Evolutionary conservation across 495 filamentous ascomycete species (phyloP), one percentile per base, ranked within the genome.

Genomic region (Parathielavia appendiculata): DNA sequence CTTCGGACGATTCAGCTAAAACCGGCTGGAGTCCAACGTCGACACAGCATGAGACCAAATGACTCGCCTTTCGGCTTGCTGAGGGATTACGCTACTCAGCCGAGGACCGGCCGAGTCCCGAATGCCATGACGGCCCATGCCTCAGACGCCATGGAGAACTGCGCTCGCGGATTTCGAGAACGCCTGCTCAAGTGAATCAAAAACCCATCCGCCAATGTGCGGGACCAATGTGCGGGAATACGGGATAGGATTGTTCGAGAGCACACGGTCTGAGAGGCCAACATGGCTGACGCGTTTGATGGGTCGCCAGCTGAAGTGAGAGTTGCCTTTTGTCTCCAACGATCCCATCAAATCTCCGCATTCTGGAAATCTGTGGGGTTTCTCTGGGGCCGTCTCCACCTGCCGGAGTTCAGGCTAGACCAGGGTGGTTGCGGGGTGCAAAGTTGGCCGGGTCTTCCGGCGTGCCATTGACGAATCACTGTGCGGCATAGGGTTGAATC

Each of bases 381-480:
- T 26, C 14, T 30, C 43, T 38, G 60, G 44, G 36, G 39, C 54
- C 41, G 43, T 23, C 55, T 16, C 35, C 10, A 38, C 35, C 35
- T 44, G 32, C 9, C 54, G 36, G 59, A 49, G 7, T 39, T 48
- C 50, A 34, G 40, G 34, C 46, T 20, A 43, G 43, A 51, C 60
- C 26, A 35, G 55, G 56, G 54, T 63, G 12, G 20, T 46, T 58
- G 60, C 60, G 56, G 56, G 60, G 60, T n/a, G n/a, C n/a, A n/a
- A 38, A 17, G 40, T 3, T 16, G 45, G 30, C 35, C 23, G 34
- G 41, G 40, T 20, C 44, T 35, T 50, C 51, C 43, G 49, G 36
- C 20, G 19, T 35, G 49, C 11, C 55, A 63, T 63, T 63, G 60
- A 30, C 60, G 56, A 63, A 63, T 63, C 51, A 40, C 56, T 38